Conservation (phyloP, 1,284 basidiomycete genomes). For the Ceraceosorus guamensis region DNA sequence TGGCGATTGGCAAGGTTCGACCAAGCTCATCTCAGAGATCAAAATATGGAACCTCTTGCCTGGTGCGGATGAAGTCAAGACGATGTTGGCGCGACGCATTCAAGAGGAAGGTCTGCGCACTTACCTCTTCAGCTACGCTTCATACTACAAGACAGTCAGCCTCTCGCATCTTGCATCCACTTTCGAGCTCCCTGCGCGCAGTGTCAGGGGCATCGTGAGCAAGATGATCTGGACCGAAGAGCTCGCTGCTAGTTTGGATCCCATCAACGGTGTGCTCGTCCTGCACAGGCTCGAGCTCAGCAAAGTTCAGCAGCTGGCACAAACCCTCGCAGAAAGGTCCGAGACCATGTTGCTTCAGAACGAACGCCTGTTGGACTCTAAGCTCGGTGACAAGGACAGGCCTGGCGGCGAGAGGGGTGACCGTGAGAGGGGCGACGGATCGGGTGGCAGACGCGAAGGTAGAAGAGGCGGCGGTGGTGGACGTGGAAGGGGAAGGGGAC, state of each 20-base stretch:
- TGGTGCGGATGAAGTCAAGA: conserved; percentile 68
- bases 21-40: conserved; percentile 85
- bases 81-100: conserved; percentile 92
- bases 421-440: conserved; percentile 20
- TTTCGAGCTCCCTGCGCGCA: conserved; percentile 71
- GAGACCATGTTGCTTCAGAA: conserved; percentile 85
- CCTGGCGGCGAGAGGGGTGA: conserved; percentile 18
- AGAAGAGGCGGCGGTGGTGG: conserved; percentile 37
- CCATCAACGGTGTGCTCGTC: conserved; percentile 72
- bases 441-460: conserved; percentile 27
- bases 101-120: conserved; percentile 96
- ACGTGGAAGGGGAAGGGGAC: conserved; percentile 35
- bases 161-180: conserved; percentile 76
- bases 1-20: conserved; percentile 93
- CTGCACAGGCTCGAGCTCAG: conserved; percentile 81
- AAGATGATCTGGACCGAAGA: conserved; percentile 99
- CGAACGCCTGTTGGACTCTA: conserved; percentile 84
- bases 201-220: conserved; percentile 84
- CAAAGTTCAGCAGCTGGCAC: conserved; percentile 44
- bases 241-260: conserved; percentile 83
- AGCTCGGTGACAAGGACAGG: conserved; percentile 60
- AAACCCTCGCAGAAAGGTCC: conserved; percentile 73
- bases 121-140: conserved; percentile 96
- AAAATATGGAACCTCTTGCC: conserved; percentile 98
- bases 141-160: conserved; percentile 86